Percentiles rank a stretch among this genome's conserved stretches.
Evolutionary conservation across 495 filamentous ascomycete species (phyloP).

Genomic region (Podospora pseudopauciseta): DNA sequence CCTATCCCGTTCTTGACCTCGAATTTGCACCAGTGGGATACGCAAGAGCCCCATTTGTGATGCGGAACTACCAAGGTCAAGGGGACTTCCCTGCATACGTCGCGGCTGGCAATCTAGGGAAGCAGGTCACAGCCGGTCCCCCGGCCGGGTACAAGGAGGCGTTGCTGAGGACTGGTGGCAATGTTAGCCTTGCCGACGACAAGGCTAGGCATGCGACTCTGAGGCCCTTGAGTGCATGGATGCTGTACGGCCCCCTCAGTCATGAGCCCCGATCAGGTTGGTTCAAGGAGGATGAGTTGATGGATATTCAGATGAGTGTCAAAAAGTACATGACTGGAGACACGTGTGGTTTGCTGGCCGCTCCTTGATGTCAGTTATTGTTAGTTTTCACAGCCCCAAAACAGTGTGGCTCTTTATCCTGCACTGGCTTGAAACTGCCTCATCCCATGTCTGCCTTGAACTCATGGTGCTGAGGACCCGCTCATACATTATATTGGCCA

Average conservation of each 20-base stretch:
- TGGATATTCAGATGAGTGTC: slow-evolving; percentile 1
- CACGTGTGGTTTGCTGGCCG: slow-evolving; percentile 4
- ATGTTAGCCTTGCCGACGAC: slow-evolving; percentile 13
- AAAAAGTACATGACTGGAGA: slow-evolving; percentile 8
- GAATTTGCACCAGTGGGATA: slow-evolving; percentile 27
- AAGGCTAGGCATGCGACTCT: slow-evolving; percentile 21
- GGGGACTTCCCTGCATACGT: slow-evolving; percentile 25
- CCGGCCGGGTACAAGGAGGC: slow-evolving; percentile 27
- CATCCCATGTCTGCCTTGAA: too few species aligned
- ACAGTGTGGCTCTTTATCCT: too few species aligned
- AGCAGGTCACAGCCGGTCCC: slow-evolving; percentile 22
- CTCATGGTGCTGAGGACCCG: too few species aligned
- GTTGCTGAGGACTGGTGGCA: slow-evolving; percentile 16
- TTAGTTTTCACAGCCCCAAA: too few species aligned
- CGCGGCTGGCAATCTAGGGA: slow-evolving; percentile 28
- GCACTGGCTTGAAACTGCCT: too few species aligned
- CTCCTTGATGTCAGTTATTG: not conserved
- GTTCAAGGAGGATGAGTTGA: slow-evolving; percentile 13
- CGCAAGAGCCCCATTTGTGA: slow-evolving; percentile 27
- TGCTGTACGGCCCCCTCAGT: slow-evolving; percentile 28
- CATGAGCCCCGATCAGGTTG: slow-evolving; percentile 10
- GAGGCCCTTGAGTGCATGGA: slow-evolving; percentile 28
- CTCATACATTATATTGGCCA: too few species aligned
- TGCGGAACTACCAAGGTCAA: slow-evolving; percentile 24
- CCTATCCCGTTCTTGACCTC: slow-evolving; percentile 27